A percentile compares a stretch with the other conserved stretches of the same genome.
phyloP scores from a whole-genome alignment of 768 basidiomycete species.

The Auricularia cornea region DNA sequence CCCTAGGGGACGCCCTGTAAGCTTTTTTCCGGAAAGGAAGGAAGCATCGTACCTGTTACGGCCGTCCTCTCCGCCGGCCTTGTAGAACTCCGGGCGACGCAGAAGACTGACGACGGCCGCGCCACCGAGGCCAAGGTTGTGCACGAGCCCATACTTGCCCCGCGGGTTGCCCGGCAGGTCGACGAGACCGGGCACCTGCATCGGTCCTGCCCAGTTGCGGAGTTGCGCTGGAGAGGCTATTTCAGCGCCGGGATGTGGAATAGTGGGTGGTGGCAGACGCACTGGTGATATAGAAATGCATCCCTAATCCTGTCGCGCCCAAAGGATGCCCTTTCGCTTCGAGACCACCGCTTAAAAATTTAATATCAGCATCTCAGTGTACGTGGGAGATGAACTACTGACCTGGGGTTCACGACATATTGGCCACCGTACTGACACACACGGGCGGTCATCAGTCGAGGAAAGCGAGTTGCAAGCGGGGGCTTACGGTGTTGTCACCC shows the following conservation, averaged over 20 bases:
- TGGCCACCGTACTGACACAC: constrained; percentile 72
- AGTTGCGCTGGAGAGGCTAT: constrained; percentile 9
- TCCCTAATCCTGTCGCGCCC: constrained; percentile 73
- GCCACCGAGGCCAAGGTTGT: constrained; percentile 78
- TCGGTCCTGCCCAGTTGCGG: constrained; percentile 65
- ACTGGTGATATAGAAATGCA: constrained; percentile 85
- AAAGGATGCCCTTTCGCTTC: constrained; percentile 87
- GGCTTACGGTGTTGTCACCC: constrained; percentile 67
- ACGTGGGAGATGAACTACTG: not conserved
- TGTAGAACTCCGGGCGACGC: constrained; percentile 69
- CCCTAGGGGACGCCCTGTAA: too few relatives aligned
- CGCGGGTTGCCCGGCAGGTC: constrained; percentile 46
- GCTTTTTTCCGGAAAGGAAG: too few relatives aligned
- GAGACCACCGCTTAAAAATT: constrained; percentile 54
- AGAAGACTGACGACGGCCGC: constrained; percentile 71
- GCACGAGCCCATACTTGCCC: constrained; percentile 73
- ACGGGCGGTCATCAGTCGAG: not conserved
- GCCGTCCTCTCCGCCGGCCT: constrained; percentile 58
- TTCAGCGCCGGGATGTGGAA: not conserved
- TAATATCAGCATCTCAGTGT: not conserved
- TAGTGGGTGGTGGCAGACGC: constrained; percentile 15
- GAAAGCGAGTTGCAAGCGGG: not conserved
- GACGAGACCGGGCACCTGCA: constrained; percentile 72
- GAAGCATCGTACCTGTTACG: constrained; percentile 19
- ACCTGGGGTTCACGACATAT: constrained; percentile 69